These are phyloP conservation scores for Coemansia reversa DNA, from an alignment of 192 early-diverging fungal species.

Conservation along the genomic window DNA sequence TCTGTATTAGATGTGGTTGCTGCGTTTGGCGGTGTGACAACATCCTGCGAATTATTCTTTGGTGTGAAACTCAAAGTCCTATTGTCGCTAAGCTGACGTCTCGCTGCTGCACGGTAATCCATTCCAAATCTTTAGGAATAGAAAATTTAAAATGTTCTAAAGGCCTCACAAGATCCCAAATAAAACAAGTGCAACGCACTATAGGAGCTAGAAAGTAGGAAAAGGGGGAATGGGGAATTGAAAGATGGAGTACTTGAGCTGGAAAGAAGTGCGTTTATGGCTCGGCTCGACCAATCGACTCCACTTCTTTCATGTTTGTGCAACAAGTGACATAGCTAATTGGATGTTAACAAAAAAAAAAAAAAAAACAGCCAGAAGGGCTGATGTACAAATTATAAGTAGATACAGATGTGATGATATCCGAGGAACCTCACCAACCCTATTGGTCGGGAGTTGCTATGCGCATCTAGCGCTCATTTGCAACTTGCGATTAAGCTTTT, in stretches of 20 bases:
- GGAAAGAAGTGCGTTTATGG: background rate
- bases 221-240: background rate
- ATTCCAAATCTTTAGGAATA: slow-evolving; percentile 8
- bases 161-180: background rate
- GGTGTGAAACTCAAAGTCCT: slow-evolving; percentile 12
- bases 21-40: slow-evolving; percentile 11
- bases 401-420: too few relatives aligned
- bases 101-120: slow-evolving; percentile 53
- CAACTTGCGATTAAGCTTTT: too few relatives aligned
- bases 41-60: slow-evolving; percentile 5
- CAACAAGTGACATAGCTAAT: background rate
- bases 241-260: background rate
- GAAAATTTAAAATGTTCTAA: background rate
- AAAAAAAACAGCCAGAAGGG: too few relatives aligned
- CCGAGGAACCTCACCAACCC: too few relatives aligned
- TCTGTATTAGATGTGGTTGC: slow-evolving; percentile 13
- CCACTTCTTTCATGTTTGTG: background rate
- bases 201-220: too few relatives aligned
- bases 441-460: too few relatives aligned
- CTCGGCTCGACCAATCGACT: background rate
- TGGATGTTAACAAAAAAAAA: too few relatives aligned
- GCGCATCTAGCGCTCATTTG: too few relatives aligned
- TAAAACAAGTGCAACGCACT: background rate
- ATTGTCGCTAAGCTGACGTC: slow-evolving; percentile 36
- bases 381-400: too few relatives aligned